Conservation (phyloP, 83 land plant genomes). For the Isoetes engelmannii region DNA sequence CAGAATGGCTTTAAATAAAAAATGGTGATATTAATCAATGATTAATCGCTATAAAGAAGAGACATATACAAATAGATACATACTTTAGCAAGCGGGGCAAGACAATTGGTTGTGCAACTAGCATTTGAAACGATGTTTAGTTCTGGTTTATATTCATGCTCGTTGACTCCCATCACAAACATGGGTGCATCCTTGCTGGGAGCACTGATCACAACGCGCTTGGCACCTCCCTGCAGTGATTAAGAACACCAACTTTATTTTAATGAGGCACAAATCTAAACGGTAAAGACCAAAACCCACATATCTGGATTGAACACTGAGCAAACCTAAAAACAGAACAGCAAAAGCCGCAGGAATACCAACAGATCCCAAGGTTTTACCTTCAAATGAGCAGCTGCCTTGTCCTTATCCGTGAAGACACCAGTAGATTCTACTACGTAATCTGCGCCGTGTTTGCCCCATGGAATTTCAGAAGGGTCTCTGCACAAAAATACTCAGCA, state of each 20-base stretch:
- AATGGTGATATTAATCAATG: no score
- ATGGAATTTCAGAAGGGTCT: background rate
- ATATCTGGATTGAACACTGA: background rate
- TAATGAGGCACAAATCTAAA: background rate
- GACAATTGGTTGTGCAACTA: background rate
- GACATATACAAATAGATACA: no score
- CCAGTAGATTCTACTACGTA: constrained; percentile 2
- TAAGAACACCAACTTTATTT: background rate
- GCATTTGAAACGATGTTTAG: background rate
- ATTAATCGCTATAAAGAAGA: no score
- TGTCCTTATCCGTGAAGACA: background rate
- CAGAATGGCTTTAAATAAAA: no score
- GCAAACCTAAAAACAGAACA: background rate
- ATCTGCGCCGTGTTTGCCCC: background rate
- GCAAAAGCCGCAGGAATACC: background rate
- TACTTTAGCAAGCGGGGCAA: background rate
- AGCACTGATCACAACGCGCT: constrained; percentile 2
- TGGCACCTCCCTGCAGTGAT: background rate
- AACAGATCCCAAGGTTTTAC: background rate
- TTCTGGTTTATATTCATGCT: background rate
- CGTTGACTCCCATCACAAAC: background rate
- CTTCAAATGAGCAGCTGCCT: background rate
- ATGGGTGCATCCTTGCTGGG: background rate
- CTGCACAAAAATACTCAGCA: background rate
- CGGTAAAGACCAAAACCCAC: background rate